Evolutionary conservation across 2,329 filamentous ascomycete genomes (phyloP), one percentile per base, ranked within the genome.

Genomic region (Endocalyx cinctus): DNA sequence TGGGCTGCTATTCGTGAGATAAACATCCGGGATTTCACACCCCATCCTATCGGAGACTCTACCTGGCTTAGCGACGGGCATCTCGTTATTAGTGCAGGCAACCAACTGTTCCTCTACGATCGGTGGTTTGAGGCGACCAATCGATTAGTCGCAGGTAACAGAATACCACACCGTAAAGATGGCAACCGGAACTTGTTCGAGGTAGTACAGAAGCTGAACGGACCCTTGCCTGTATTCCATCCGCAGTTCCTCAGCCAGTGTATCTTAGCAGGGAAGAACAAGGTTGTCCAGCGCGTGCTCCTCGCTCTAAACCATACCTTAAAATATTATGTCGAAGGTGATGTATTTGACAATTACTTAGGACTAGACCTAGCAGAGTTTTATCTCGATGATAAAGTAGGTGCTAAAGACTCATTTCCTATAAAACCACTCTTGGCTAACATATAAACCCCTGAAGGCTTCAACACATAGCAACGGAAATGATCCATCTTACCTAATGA

Each of bases 11-110:
- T 96, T 38, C 74, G 85, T 28, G 84, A 94, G 54, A 86, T 96
- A 36, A 79, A 74, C 48, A 89, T 88, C 38, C 74, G 83, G 41
- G 82, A 89, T 38, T 67, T 88, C 23, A 94, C 88, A 10, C 86
- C 88, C 17, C 87, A 95, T 57, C 85, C 87, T 0, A 94, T 96
- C 31, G 89, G 88, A 3, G 89, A 96, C 55, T 94, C 88, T 1
- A 87, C 87, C 12, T 98, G 92, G 92, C 67, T 96, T 10, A 79
- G 81, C 17, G 82, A 85, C 50, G 90, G 89, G 1, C 81, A 89
- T 50, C 71, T 98, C 10, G 82, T 94, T 5, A 81, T 97, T 35
- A 89, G 88, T 1, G 80, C 88, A 6, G 92, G 92, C 1, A 95
- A 95, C 53, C 89, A 96, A 54, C 69, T 98, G 10, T 89, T 95